phyloP scores from a whole-genome alignment of 2,329 filamentous ascomycete species.

The Ophiocordyceps unilateralis region DNA sequence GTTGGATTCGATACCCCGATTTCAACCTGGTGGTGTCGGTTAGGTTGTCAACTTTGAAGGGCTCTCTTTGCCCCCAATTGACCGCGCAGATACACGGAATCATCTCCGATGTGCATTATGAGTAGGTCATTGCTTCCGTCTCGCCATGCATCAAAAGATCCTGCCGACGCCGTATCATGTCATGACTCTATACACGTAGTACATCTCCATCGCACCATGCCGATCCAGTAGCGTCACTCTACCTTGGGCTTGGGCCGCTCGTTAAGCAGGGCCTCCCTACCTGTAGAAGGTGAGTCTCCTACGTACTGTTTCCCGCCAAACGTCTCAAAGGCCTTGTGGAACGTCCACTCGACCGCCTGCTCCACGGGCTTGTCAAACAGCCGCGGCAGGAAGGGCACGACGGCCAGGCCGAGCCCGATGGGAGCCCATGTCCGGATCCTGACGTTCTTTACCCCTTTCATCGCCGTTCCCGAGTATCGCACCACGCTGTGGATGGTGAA shows the following conservation, averaged over 20 bases:
- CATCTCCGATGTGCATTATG: too few relatives aligned
- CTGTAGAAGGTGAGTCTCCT: constrained; percentile 34
- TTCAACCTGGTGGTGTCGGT: too few relatives aligned
- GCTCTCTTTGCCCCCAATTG: too few relatives aligned
- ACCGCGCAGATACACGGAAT: too few relatives aligned
- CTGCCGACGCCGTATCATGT: too few relatives aligned
- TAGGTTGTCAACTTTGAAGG: too few relatives aligned
- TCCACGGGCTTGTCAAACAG: constrained; percentile 90
- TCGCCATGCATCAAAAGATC: too few relatives aligned
- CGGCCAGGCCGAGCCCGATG: constrained; percentile 62
- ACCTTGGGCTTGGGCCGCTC: constrained; percentile 30
- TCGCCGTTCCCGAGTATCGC: constrained; percentile 66
- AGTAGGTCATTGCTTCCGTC: too few relatives aligned
- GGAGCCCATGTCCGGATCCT: constrained; percentile 70
- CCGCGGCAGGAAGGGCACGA: constrained; percentile 69
- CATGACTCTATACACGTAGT: neutral
- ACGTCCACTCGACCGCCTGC: constrained; percentile 74
- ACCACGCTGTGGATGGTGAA: constrained; percentile 92
- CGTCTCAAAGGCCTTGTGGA: constrained; percentile 63
- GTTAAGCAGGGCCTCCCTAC: constrained; percentile 24
- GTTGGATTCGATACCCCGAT: too few relatives aligned
- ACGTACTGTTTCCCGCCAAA: constrained; percentile 47
- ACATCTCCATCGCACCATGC: neutral
- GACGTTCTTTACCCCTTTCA: constrained; percentile 67
- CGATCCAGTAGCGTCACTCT: constrained; percentile 11